Evolutionary conservation across 805 yeast genomes (phyloP), one percentile per base, ranked within the genome.

Genomic region (Wickerhamomyces silvicola): DNA sequence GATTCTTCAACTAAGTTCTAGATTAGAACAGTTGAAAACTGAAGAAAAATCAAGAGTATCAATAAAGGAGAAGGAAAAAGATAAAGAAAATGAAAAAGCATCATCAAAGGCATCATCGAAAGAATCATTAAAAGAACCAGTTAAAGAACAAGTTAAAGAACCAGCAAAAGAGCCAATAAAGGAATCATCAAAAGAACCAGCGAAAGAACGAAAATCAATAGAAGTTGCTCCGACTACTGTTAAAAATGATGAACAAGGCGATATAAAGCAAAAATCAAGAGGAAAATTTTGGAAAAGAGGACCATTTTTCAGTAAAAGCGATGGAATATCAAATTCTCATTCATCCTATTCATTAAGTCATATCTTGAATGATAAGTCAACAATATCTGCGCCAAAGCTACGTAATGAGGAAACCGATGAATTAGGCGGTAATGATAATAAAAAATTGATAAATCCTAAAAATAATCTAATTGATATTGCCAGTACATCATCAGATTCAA

Each of bases 341-440:
- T 42, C 51, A 14, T 30, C 40, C 9, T 39, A 45, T 28, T 38
- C 48, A 6, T 26, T 42, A 18, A 36, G 33, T 34, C 30, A 36
- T 18, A 7, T 48, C 7, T 21, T 48, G 25, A 38, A 22, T 24
- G 41, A 37, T 22, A 46, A 45, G 19, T 37, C 52, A 10, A 52
- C 50, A 21, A 62, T 62, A 4, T 59, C 65, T 11, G 57, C 56
- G 1, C 67, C 67, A 13, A 50, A 59, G 18, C 30, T 62, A 15
- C 57, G 55, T 35, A 53, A 56, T 28, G 59, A 57, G 4, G 56
- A 55, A 24, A 24, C 35, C 5, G 56, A 51, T 42, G 53, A 49
- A 27, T 35, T 48, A 21, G 56, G 56, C 20, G 66, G 62, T 5
- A 58, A 60, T 36, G 57, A 51, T 29, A 64, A 61, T 32, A 45